Evolutionary conservation across 2,329 filamentous ascomycete species (phyloP).

Genomic region (Aspergillus viridinutans): DNA sequence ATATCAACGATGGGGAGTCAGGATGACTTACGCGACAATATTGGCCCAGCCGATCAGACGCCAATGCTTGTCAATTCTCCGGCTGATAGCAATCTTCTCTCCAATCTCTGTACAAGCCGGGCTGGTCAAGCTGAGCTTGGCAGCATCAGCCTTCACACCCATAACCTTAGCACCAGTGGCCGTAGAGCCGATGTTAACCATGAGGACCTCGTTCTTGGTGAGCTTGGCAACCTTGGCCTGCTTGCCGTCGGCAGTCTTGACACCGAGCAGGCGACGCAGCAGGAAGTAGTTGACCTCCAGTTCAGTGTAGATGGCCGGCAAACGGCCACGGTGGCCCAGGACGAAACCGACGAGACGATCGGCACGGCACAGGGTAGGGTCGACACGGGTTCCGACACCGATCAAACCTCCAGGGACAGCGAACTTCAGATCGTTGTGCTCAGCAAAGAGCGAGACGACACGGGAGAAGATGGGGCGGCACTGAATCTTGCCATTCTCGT

Average conservation of each 20-base stretch:
- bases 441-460: constrained; percentile 91
- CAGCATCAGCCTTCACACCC: constrained; percentile 95
- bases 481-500: constrained; percentile 87
- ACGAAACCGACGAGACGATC: constrained; percentile 99
- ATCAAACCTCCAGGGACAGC: constrained; percentile 96
- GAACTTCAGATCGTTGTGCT: constrained; percentile 98
- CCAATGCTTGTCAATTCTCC: constrained; percentile 99
- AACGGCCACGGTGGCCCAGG: constrained; percentile 84
- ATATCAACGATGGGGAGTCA: not conserved
- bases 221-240: constrained; percentile 99
- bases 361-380: constrained; percentile 95
- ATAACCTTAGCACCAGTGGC: constrained; percentile 96
- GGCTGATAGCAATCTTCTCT: constrained; percentile 93
- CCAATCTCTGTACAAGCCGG: constrained; percentile 95
- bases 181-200: constrained; percentile 99
- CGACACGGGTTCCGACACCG: constrained; percentile 95
- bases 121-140: constrained; percentile 87
- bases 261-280: constrained; percentile 86
- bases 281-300: constrained; percentile 99
- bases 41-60: constrained; percentile 89
- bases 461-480: constrained; percentile 97
- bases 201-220: constrained; percentile 96
- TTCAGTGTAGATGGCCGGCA: constrained; percentile 96
- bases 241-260: constrained; percentile 96
- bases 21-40: constrained; percentile 55